Evolutionary conservation across 2,329 filamentous ascomycete species (phyloP).

Genomic region (Cladophialophora psammophila): DNA sequence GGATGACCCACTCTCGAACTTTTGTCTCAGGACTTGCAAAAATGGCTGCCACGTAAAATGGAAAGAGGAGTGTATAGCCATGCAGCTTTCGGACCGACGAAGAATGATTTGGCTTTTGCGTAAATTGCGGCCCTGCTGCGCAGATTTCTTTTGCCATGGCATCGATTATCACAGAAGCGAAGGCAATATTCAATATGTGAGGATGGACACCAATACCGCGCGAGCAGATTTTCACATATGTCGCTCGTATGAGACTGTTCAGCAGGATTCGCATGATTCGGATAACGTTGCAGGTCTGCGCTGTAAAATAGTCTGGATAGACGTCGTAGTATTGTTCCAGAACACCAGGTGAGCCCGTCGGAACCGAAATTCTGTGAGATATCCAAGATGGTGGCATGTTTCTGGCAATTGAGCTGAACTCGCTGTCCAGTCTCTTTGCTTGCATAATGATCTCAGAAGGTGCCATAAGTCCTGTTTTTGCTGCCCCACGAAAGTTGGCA

Average conservation of each 20-base stretch:
- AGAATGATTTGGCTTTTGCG: conserved; percentile 1
- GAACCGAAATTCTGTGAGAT: conserved; percentile 23
- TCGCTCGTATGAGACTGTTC: conserved; percentile 40
- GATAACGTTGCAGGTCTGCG: conserved; percentile 46
- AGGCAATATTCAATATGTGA: neutral
- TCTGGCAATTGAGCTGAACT: conserved; percentile 39
- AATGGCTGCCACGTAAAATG: conserved; percentile 38
- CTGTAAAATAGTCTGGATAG: conserved; percentile 43
- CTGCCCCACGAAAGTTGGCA: conserved; percentile 40
- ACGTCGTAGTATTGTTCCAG: conserved; percentile 43
- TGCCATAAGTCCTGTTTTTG: conserved; percentile 32
- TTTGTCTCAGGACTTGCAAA: conserved; percentile 28
- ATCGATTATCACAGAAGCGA: conserved; percentile 39
- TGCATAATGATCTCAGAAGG: conserved; percentile 34
- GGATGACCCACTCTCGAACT: conserved; percentile 36
- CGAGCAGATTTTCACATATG: conserved; percentile 13
- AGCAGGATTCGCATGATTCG: conserved; percentile 45
- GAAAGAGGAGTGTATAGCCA: conserved; percentile 40
- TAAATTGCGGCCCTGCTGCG: conserved; percentile 46
- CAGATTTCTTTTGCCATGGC: conserved; percentile 44
- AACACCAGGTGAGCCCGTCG: conserved; percentile 21
- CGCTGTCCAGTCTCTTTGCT: conserved; percentile 41
- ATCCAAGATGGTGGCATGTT: conserved; percentile 30
- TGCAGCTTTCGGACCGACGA: conserved; percentile 25
- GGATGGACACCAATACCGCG: neutral